A percentile compares a stretch with the other conserved stretches of the same genome.
phyloP scores from a whole-genome alignment of 2,329 filamentous ascomycete species.

The Venturia carpophila region DNA sequence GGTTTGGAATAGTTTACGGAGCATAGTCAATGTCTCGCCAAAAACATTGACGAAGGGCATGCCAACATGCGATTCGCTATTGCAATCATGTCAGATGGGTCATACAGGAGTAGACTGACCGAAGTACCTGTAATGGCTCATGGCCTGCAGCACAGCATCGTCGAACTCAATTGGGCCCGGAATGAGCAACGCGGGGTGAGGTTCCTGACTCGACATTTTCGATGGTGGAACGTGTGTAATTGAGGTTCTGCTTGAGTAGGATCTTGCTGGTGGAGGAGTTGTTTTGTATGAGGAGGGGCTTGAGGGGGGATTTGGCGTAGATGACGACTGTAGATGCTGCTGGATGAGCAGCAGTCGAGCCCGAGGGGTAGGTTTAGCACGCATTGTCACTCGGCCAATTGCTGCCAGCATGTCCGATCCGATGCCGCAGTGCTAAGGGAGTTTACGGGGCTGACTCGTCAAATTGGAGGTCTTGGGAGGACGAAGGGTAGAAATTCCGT shows the following conservation, averaged over 20 bases:
- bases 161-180: slow-evolving; percentile 97
- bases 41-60: slow-evolving; percentile 83
- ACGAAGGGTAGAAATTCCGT: neutral
- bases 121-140: slow-evolving; percentile 82
- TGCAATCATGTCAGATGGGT: neutral
- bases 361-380: slow-evolving; percentile 29
- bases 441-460: neutral
- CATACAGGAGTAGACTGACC: slow-evolving; percentile 16
- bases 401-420: slow-evolving; percentile 2
- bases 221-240: slow-evolving; percentile 20
- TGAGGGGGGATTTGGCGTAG: slow-evolving; percentile 54
- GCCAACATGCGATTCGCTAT: slow-evolving; percentile 87
- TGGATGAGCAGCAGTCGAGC: slow-evolving; percentile 52
- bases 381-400: neutral
- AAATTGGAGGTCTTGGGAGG: neutral
- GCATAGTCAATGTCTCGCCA: slow-evolving; percentile 77
- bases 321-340: slow-evolving; percentile 51
- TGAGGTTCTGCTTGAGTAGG: neutral
- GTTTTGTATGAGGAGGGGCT: slow-evolving; percentile 33
- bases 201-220: slow-evolving; percentile 51
- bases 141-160: slow-evolving; percentile 88
- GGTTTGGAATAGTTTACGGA: slow-evolving; percentile 92
- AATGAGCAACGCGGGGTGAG: slow-evolving; percentile 75
- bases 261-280: neutral
- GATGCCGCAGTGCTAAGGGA: neutral